Conservation (phyloP, 2,329 filamentous ascomycete species). For the Colletotrichum aenigma region DNA sequence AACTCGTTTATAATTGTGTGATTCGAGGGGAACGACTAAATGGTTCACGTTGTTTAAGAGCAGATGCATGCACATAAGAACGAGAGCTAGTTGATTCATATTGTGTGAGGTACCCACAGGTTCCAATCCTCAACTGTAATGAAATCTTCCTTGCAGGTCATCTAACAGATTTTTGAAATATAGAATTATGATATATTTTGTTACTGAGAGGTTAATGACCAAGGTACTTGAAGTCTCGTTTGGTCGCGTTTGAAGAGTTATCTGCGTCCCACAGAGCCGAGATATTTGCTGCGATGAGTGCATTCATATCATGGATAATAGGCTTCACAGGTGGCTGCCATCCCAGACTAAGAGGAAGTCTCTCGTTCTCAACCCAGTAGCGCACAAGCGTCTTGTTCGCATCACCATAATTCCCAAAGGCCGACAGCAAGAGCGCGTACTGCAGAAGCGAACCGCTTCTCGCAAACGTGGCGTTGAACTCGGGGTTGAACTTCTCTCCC, state of each 20-base stretch:
- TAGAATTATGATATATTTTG: too few species aligned
- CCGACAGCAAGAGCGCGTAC: neutral
- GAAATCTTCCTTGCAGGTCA: too few species aligned
- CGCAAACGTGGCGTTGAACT: constrained; percentile 20
- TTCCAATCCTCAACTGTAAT: too few species aligned
- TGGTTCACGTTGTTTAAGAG: too few species aligned
- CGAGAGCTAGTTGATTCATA: too few species aligned
- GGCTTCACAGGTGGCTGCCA: neutral
- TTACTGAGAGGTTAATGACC: too few species aligned
- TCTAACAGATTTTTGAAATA: too few species aligned
- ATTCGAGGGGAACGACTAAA: too few species aligned
- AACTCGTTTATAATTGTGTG: too few species aligned
- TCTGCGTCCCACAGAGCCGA: neutral
- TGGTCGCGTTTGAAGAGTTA: neutral
- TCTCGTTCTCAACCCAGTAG: neutral
- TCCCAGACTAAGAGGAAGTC: neutral
- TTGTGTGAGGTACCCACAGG: too few species aligned
- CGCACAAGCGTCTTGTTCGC: neutral
- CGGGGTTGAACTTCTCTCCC: constrained; percentile 25
- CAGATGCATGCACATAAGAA: too few species aligned
- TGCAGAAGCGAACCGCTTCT: neutral
- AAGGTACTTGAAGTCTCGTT: neutral
- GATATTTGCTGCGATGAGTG: neutral
- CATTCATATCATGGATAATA: neutral
- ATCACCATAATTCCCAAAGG: neutral